phyloP scores from a whole-genome alignment of 2,329 filamentous ascomycete species.

The Colletotrichum sp. region DNA sequence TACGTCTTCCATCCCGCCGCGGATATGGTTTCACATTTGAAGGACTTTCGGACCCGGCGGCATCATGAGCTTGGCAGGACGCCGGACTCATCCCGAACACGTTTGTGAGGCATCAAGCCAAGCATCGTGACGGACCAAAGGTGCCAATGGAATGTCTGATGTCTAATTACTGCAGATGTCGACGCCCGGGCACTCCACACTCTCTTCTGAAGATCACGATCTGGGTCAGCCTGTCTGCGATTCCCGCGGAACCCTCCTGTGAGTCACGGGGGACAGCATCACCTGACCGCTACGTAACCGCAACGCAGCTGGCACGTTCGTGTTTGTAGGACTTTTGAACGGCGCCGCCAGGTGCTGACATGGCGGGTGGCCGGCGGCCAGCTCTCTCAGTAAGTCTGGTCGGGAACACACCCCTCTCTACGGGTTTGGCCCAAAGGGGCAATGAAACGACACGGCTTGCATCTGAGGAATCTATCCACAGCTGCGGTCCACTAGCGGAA shows the following conservation, averaged over 20 bases:
- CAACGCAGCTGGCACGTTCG: background rate
- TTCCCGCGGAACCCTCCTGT: background rate
- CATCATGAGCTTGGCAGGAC: slow-evolving; percentile 5
- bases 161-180: slow-evolving; percentile 4
- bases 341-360: slow-evolving; percentile 3
- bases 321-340: background rate
- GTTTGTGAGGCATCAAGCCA: slow-evolving; percentile 7
- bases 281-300: slow-evolving; percentile 6
- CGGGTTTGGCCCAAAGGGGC: slow-evolving; percentile 4
- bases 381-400: background rate
- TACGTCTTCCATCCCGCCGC: background rate
- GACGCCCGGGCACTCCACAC: background rate
- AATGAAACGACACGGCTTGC: slow-evolving; percentile 16
- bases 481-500: background rate
- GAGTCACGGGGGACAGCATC: background rate
- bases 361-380: slow-evolving; percentile 16
- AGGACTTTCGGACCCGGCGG: slow-evolving; percentile 2
- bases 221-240: background rate
- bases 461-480: slow-evolving; percentile 3
- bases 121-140: slow-evolving; percentile 11
- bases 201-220: slow-evolving; percentile 2
- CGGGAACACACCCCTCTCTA: background rate
- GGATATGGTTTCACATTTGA: background rate
- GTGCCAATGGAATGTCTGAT: slow-evolving; percentile 1
- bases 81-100: background rate